Conservation (phyloP, 495 filamentous ascomycete genomes). For the Pyrenopolyporus hunteri region DNA sequence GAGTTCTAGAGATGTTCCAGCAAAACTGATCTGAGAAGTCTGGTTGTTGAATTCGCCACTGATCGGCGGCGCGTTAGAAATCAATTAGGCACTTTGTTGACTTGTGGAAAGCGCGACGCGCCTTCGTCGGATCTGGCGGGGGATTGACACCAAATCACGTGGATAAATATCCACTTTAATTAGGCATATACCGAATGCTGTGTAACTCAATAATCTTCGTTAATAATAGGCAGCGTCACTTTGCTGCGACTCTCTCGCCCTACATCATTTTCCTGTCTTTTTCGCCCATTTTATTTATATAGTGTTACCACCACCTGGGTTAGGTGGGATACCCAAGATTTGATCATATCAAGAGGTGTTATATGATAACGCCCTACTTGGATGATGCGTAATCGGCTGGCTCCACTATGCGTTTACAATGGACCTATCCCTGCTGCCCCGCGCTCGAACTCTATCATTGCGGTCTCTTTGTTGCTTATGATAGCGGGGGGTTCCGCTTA, state of each 20-base stretch:
- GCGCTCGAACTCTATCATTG: not conserved
- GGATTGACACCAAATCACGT: constrained; percentile 42
- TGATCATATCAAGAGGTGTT: not conserved
- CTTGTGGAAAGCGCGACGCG: constrained; percentile 32
- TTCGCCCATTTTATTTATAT: not conserved
- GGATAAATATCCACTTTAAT: not conserved
- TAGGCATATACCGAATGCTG: not conserved
- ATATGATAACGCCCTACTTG: not conserved
- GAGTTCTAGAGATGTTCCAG: not conserved
- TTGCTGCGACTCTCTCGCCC: not conserved
- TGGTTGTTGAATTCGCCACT: constrained; percentile 2
- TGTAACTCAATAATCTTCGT: not conserved
- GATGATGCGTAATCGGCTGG: not conserved
- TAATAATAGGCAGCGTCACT: no score
- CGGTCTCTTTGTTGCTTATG: not conserved
- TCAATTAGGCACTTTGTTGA: constrained; percentile 34
- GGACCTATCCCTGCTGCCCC: constrained; percentile 8
- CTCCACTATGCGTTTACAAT: constrained; percentile 1
- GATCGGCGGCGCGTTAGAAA: not conserved
- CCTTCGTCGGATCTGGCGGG: constrained; percentile 14
- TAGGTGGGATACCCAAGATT: no score
- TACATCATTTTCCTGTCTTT: not conserved
- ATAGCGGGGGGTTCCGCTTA: constrained; percentile 2
- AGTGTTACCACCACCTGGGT: not conserved
- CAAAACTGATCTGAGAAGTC: not conserved